Percentiles rank a stretch among this genome's conserved stretches.
Conservation (phyloP, 305 asterid genomes). For the Salvia sclarea region DNA sequence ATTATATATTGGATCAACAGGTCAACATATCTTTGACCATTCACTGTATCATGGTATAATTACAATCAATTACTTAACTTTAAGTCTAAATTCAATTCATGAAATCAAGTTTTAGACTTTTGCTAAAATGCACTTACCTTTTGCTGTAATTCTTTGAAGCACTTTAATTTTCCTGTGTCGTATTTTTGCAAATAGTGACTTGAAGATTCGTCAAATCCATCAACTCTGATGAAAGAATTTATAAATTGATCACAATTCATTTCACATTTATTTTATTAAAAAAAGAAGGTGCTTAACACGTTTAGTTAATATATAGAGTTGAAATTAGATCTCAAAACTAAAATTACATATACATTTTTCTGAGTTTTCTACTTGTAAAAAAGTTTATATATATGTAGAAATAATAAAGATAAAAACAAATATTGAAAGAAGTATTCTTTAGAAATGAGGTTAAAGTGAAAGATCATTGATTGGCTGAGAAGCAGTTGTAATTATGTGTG, state of each 20-base stretch:
- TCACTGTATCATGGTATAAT: not conserved
- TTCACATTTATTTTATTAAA: not conserved
- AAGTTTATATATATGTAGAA: not conserved
- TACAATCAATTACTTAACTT: not conserved
- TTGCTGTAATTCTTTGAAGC: conserved; percentile 8
- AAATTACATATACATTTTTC: not conserved
- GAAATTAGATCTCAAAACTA: too few relatives aligned
- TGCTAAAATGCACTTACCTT: not conserved
- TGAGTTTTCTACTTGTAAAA: too few relatives aligned
- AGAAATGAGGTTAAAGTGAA: not conserved
- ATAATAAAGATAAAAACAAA: not conserved
- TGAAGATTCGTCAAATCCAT: conserved; percentile 41
- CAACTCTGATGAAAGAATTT: conserved; percentile 24
- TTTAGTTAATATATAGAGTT: not conserved
- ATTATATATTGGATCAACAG: too few relatives aligned
- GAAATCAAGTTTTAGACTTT: not conserved
- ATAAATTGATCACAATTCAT: not conserved
- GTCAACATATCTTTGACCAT: not conserved
- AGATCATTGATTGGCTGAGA: conserved; percentile 23
- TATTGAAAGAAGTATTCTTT: not conserved
- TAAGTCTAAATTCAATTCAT: not conserved
- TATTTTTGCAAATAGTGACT: conserved; percentile 32
- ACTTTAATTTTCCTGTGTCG: conserved; percentile 18
- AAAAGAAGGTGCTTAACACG: not conserved
- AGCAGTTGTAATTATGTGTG: conserved; percentile 25